Conservation (phyloP, 805 yeast genomes). For the Metschnikowia picachoensis region DNA sequence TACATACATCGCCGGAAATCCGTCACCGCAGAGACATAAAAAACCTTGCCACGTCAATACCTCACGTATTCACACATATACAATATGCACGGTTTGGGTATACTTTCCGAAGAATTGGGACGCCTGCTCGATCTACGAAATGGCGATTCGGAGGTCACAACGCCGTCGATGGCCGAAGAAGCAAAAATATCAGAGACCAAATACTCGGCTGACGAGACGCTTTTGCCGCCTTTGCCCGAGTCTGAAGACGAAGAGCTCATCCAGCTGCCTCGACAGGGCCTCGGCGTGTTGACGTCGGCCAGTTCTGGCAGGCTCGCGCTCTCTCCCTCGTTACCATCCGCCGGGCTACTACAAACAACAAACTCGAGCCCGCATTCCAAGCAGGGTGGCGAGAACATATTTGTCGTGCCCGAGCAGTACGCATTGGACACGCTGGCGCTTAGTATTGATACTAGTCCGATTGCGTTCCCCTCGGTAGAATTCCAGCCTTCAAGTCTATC, state of each 20-base stretch:
- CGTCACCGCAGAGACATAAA: background rate
- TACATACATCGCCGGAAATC: background rate
- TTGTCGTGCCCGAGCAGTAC: conserved; percentile 16
- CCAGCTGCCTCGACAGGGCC: background rate
- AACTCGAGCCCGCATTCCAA: conserved; percentile 1
- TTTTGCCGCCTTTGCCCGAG: conserved; percentile 25
- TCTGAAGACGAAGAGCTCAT: background rate
- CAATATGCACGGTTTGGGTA: conserved; percentile 18
- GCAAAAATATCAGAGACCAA: background rate
- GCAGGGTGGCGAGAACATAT: background rate
- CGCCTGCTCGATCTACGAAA: conserved; percentile 13
- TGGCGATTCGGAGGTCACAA: background rate
- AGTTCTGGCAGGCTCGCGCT: background rate
- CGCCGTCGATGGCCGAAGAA: background rate
- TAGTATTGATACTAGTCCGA: conserved; percentile 16
- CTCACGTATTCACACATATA: background rate
- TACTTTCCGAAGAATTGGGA: conserved; percentile 18
- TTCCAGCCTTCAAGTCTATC: conserved; percentile 5
- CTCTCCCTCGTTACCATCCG: background rate
- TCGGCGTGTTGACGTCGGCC: background rate
- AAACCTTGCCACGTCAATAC: too few relatives aligned
- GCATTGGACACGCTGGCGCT: conserved; percentile 27
- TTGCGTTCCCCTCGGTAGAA: conserved; percentile 16
- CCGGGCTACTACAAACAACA: background rate
- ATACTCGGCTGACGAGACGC: conserved; percentile 13